Conservation (phyloP, 164 flowering plant genomes). For the Macadamia integrifolia region DNA sequence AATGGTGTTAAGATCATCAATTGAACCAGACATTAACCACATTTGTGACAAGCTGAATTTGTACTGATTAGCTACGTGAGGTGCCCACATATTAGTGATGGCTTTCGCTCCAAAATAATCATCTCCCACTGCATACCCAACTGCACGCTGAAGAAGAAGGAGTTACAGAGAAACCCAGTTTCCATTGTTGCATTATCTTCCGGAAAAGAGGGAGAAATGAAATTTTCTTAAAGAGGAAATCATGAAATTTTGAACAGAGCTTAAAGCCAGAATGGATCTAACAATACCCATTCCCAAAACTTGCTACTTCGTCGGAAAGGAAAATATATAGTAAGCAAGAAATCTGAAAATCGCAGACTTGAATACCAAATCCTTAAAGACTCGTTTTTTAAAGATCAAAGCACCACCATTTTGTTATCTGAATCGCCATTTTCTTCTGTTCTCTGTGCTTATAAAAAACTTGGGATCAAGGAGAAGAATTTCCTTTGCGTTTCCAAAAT, state of each 20-base stretch:
- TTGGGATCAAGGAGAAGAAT: neutral
- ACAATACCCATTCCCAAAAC: conserved; percentile 6
- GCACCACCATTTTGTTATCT: no score
- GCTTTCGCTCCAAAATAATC: conserved; percentile 94
- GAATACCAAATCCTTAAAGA: no score
- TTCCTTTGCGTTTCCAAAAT: neutral
- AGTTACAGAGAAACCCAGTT: neutral
- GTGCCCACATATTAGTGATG: conserved; percentile 88
- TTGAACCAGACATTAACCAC: conserved; percentile 96
- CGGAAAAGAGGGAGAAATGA: neutral
- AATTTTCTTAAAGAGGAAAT: neutral
- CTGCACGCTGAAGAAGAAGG: conserved; percentile 71
- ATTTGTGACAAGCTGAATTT: conserved; percentile 96
- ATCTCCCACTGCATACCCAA: conserved; percentile 72
- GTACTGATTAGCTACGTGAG: conserved; percentile 53
- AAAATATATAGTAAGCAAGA: neutral
- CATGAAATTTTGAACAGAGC: conserved; percentile 7
- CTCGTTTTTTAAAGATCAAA: no score
- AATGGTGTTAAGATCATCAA: conserved; percentile 96
- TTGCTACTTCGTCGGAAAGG: neutral
- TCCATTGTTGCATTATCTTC: neutral
- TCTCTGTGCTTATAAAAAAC: no score
- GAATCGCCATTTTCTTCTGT: no score
- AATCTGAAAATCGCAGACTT: no score
- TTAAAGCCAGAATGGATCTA: neutral